Evolutionary conservation across 2,329 filamentous ascomycete species (phyloP).

Genomic region (Aaosphaeria pasadenensis): DNA sequence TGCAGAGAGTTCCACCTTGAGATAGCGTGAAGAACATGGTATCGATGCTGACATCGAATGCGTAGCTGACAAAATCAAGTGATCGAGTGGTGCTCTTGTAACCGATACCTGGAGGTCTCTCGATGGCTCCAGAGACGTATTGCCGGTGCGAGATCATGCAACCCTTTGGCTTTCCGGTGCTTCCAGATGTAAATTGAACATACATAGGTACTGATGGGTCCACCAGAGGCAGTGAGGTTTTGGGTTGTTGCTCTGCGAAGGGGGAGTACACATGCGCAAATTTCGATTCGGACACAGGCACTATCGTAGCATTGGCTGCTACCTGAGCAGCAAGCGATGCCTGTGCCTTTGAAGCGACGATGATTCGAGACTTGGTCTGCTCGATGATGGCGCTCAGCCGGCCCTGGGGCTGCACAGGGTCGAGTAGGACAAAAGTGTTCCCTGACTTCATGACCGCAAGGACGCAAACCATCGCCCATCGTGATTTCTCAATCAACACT

Average conservation of each 20-base stretch:
- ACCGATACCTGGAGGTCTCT: constrained; percentile 29
- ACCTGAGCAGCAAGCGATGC: constrained; percentile 24
- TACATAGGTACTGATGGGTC: constrained; percentile 25
- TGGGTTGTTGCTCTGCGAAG: constrained; percentile 24
- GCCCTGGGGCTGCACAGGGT: constrained; percentile 35
- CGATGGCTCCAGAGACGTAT: constrained; percentile 34
- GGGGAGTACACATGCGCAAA: constrained; percentile 26
- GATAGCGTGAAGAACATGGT: constrained; percentile 35
- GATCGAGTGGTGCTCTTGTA: constrained; percentile 32
- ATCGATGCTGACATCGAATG: constrained; percentile 37
- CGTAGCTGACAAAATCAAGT: constrained; percentile 36
- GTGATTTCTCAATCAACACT: constrained; percentile 39
- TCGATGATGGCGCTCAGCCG: constrained; percentile 28
- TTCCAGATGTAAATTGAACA: constrained; percentile 37
- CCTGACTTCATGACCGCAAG: constrained; percentile 41
- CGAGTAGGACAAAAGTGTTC: constrained; percentile 34
- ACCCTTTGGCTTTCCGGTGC: constrained; percentile 34
- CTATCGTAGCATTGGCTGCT: constrained; percentile 25
- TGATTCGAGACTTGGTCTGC: constrained; percentile 23
- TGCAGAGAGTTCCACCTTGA: constrained; percentile 33
- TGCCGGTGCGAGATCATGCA: constrained; percentile 34
- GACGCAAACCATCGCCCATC: constrained; percentile 38
- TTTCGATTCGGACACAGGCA: constrained; percentile 32
- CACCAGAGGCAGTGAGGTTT: constrained; percentile 21
- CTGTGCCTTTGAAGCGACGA: constrained; percentile 29